phyloP scores from a whole-genome alignment of 352 stramenopile genomes.

The Aphanomyces cochlioides region DNA sequence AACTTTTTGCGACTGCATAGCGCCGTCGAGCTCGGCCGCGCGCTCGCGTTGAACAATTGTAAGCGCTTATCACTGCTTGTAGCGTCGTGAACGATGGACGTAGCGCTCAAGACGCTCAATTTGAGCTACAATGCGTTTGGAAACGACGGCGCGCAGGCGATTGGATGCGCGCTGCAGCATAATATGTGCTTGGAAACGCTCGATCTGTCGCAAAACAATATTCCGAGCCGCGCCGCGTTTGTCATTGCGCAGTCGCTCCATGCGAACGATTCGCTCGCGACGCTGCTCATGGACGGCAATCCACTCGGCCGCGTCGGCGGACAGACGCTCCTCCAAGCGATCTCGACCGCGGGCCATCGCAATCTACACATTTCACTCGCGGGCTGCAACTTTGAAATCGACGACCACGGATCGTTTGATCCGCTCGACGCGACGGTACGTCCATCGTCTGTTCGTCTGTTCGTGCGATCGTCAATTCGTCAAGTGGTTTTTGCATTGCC shows the following conservation, averaged over 20 bases:
- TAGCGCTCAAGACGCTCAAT: conserved; percentile 57
- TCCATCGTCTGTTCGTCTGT: background rate
- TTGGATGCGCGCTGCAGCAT: conserved; percentile 53
- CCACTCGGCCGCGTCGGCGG: conserved; percentile 65
- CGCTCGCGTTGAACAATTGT: conserved; percentile 60
- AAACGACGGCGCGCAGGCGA: conserved; percentile 59
- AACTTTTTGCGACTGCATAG: conserved; percentile 78
- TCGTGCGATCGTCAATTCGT: background rate
- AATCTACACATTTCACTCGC: conserved; percentile 56
- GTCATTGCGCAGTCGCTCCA: conserved; percentile 62
- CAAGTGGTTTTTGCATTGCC: background rate
- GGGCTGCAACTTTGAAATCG: conserved; percentile 71
- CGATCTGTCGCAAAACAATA: conserved; percentile 72
- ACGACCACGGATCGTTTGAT: conserved; percentile 55
- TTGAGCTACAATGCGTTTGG: conserved; percentile 73
- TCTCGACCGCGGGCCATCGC: conserved; percentile 48
- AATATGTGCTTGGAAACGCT: conserved; percentile 55
- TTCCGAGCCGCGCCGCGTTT: conserved; percentile 56
- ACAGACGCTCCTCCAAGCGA: conserved; percentile 60
- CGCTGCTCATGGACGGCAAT: conserved; percentile 59
- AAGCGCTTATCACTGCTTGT: background rate
- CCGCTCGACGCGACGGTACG: conserved; percentile 48
- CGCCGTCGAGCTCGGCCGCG: conserved; percentile 53
- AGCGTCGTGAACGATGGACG: background rate
- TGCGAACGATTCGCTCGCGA: conserved; percentile 40